phyloP scores from a whole-genome alignment of 2,329 filamentous ascomycete genomes.

The Aspergillus tubingensis region DNA sequence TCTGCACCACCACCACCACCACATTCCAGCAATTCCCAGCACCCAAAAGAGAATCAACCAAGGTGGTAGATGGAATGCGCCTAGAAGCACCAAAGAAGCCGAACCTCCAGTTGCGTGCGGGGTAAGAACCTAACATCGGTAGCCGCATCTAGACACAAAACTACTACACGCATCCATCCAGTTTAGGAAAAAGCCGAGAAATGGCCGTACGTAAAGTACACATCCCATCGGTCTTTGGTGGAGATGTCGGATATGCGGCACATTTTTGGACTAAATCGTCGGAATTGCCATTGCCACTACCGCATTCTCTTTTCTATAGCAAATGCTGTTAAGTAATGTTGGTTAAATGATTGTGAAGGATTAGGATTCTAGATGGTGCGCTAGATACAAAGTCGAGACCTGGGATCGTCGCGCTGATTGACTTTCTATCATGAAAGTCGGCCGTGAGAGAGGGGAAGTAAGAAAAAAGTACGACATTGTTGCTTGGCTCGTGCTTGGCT shows the following conservation, averaged over 20 bases:
- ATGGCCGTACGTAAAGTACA: background rate
- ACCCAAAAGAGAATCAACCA: too few relatives aligned
- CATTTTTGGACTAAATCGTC: background rate
- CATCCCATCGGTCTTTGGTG: too few relatives aligned
- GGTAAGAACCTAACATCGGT: constrained; percentile 3
- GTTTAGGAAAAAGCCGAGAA: background rate
- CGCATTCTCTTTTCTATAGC: background rate
- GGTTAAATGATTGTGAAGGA: background rate
- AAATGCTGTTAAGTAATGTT: background rate
- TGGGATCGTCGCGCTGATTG: background rate
- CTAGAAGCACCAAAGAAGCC: constrained; percentile 8
- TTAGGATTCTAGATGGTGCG: background rate
- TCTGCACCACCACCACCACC: background rate
- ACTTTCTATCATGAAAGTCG: background rate
- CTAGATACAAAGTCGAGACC: too few relatives aligned
- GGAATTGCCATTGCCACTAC: too few relatives aligned
- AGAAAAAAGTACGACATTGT: background rate
- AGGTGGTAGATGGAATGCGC: background rate
- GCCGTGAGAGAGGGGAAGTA: background rate
- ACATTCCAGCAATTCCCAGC: too few relatives aligned
- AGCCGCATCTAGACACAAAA: background rate
- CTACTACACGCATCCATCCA: background rate
- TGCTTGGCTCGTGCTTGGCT: background rate
- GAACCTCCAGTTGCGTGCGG: constrained; percentile 4
- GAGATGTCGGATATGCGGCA: constrained; percentile 4